Percentiles rank a stretch among this genome's conserved stretches.
Evolutionary conservation across 768 basidiomycete species (phyloP).

Genomic region (Termitomyces sp.): DNA sequence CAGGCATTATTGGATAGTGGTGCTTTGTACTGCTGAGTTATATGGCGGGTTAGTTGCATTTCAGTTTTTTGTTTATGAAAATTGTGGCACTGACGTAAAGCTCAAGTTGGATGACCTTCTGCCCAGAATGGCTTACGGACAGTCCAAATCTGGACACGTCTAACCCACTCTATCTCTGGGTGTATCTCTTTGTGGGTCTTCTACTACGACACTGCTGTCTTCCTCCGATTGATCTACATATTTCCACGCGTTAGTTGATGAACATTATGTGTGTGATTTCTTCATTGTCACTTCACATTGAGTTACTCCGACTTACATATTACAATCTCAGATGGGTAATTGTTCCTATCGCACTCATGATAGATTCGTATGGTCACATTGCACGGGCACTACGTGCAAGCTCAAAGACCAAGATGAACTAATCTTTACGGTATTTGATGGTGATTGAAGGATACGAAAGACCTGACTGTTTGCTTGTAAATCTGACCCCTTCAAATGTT

Average conservation of each 20-base stretch:
- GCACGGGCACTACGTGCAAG: slow-evolving; percentile 47
- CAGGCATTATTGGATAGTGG: slow-evolving; percentile 75
- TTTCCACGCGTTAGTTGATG: slow-evolving; percentile 53
- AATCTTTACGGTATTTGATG: background rate
- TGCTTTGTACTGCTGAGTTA: slow-evolving; percentile 69
- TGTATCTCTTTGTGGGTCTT: slow-evolving; percentile 68
- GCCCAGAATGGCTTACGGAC: slow-evolving; percentile 79
- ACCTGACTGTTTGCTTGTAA: background rate
- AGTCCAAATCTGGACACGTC: slow-evolving; percentile 68
- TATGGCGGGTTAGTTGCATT: slow-evolving; percentile 57
- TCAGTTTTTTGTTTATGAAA: background rate
- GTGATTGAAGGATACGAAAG: background rate
- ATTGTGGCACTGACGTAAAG: background rate
- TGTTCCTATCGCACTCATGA: slow-evolving; percentile 72
- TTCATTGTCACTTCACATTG: background rate
- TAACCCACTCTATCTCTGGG: slow-evolving; percentile 69
- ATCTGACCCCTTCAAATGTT: background rate
- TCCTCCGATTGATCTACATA: background rate
- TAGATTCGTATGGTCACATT: slow-evolving; percentile 71
- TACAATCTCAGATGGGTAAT: slow-evolving; percentile 61
- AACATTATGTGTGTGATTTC: slow-evolving; percentile 59
- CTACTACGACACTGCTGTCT: background rate
- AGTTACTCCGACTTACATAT: background rate
- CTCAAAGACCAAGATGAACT: slow-evolving; percentile 28
- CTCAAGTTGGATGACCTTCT: slow-evolving; percentile 80